Percentiles rank a stretch among this genome's conserved stretches.
phyloP scores from a whole-genome alignment of 2,329 filamentous ascomycete genomes.

The Fusarium sp. region DNA sequence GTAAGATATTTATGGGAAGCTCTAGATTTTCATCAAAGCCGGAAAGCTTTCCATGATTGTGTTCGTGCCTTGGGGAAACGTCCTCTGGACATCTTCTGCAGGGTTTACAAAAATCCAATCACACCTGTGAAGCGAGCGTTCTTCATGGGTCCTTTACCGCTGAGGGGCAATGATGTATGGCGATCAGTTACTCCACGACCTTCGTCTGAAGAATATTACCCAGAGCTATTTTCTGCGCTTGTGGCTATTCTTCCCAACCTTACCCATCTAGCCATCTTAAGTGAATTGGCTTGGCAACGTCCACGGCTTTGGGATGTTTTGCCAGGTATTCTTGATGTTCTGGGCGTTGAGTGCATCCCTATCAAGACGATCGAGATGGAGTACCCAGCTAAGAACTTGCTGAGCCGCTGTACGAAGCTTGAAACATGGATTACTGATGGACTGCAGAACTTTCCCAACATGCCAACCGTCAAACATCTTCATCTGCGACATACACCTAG shows the following conservation, averaged over 20 bases:
- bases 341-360: background rate
- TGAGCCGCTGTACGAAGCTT: background rate
- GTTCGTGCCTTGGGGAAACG: background rate
- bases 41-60: background rate
- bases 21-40: background rate
- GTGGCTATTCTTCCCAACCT: background rate
- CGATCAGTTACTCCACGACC: too few species aligned
- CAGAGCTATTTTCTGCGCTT: background rate
- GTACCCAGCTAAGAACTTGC: accelerated
- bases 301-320: too few species aligned
- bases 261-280: too few species aligned
- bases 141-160: too few species aligned
- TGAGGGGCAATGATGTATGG: too few species aligned
- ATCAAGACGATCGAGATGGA: background rate
- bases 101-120: accelerated
- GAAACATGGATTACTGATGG: background rate
- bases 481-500: accelerated
- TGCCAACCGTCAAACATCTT: background rate
- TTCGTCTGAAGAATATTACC: too few species aligned
- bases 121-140: background rate
- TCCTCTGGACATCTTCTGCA: background rate
- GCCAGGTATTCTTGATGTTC: background rate
- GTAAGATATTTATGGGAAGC: accelerated
- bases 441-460: background rate
- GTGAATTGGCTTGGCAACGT: too few species aligned